Conservation (phyloP, 768 basidiomycete species). For the Tylopilus felleus region DNA sequence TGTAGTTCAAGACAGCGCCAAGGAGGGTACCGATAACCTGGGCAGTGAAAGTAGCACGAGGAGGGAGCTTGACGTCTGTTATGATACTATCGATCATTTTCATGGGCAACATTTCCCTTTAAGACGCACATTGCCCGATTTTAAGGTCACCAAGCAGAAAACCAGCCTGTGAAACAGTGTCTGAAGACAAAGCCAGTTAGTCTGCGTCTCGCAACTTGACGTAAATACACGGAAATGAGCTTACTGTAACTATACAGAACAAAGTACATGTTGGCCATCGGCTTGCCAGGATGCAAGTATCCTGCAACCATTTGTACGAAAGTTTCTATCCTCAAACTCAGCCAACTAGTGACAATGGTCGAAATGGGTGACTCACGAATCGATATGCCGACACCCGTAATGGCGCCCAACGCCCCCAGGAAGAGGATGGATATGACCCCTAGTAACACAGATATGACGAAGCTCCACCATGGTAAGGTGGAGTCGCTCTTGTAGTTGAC, state of each 20-base stretch:
- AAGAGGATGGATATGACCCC: slow-evolving; percentile 49
- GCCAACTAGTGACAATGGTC: background rate
- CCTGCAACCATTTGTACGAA: slow-evolving; percentile 39
- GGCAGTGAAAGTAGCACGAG: slow-evolving; percentile 60
- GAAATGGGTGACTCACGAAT: slow-evolving; percentile 18
- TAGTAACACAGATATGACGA: slow-evolving; percentile 50
- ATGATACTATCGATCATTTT: slow-evolving; percentile 35
- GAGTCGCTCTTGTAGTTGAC: no score
- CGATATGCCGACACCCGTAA: slow-evolving; percentile 34
- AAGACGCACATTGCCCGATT: slow-evolving; percentile 28
- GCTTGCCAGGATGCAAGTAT: slow-evolving; percentile 34
- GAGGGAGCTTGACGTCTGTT: slow-evolving; percentile 51
- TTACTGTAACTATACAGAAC: slow-evolving; percentile 47
- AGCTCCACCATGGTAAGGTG: no score
- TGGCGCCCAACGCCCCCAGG: slow-evolving; percentile 51
- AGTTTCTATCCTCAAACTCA: slow-evolving; percentile 12
- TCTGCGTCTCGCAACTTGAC: slow-evolving; percentile 41
- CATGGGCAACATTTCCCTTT: slow-evolving; percentile 8
- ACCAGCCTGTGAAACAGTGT: slow-evolving; percentile 46
- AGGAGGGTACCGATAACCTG: slow-evolving; percentile 55
- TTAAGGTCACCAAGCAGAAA: slow-evolving; percentile 57
- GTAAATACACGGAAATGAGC: slow-evolving; percentile 1
- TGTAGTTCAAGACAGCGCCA: slow-evolving; percentile 45
- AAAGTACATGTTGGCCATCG: slow-evolving; percentile 44
- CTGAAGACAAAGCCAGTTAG: slow-evolving; percentile 34